Evolutionary conservation across 2,329 filamentous ascomycete genomes (phyloP), one percentile per base, ranked within the genome.

Genomic region (Bertia moriformis): DNA sequence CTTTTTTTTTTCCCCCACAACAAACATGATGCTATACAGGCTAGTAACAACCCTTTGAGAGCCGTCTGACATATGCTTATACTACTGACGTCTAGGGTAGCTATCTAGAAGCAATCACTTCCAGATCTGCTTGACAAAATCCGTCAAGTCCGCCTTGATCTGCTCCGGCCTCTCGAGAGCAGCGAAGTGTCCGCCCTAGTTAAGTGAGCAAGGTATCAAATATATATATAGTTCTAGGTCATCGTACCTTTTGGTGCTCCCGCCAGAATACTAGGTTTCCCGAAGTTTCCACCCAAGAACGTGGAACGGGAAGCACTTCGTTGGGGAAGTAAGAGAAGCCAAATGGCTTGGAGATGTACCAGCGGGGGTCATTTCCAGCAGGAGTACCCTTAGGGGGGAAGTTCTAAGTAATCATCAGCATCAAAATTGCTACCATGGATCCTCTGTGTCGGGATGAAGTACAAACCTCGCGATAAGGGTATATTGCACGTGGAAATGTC

Each of bases 111-210:
- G n/a, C n/a, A n/a, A n/a, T n/a, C n/a, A n/a, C n/a, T 39, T 33
- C 58, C 55, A 51, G 38, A 55, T 56, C 36, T 48, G 46, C 45
- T 45, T 53, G 19, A 55, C 49, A 51, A 60, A 69, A 20, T 56
- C 57, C 44, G 67, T 61, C 1, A 67, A 44, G 52, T 69, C 66
- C n/a, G 43, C 49, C 41, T 59, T 50, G 20, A 69, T 48, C 18
- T 42, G 49, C 24, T 52, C 51, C 1, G 65, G 62, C 37, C 52
- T 49, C 46, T 69, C 65, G 38, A 69, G 43, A 4, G 58, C 57
- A 14, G 71, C 67, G 47, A 73, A 73, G 51, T 73, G 70, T 0
- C 71, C 70, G 14, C 71, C 71, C 47, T 49, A 20, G 3, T 42
- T 39, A 32, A 49, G 45, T 13, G 44, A 19, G 35, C 40, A 30